These are phyloP conservation scores for Globisporangium nodosum DNA, from an alignment of 352 stramenopile species.

Conservation along the genomic window DNA sequence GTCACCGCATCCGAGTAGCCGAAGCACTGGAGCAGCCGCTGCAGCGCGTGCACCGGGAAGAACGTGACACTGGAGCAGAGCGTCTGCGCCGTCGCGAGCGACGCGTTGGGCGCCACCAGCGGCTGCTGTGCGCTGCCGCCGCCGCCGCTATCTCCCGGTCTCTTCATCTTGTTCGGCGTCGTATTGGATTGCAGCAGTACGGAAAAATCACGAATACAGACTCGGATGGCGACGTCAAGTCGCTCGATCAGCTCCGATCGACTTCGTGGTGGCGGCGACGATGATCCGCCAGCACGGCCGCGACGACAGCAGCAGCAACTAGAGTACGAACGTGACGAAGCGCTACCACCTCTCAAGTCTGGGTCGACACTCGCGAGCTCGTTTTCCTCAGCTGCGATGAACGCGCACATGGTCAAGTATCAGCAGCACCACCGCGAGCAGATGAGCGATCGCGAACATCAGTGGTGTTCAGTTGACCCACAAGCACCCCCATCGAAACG, in stretches of 20 bases:
- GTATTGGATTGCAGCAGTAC: too few relatives aligned
- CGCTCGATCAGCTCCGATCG: too few relatives aligned
- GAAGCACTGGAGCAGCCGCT: conserved; percentile 67
- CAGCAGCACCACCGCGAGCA: not conserved
- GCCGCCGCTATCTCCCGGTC: too few relatives aligned
- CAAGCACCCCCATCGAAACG: not conserved
- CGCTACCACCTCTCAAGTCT: too few relatives aligned
- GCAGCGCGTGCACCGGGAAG: conserved; percentile 50
- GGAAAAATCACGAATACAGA: too few relatives aligned
- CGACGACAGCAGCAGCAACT: too few relatives aligned
- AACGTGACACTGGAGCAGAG: conserved; percentile 59
- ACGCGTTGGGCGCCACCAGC: not conserved
- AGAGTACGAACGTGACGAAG: too few relatives aligned
- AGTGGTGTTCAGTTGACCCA: not conserved
- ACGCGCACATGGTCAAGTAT: conserved; percentile 6
- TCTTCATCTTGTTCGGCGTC: not conserved
- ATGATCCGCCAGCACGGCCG: too few relatives aligned
- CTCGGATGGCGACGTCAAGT: too few relatives aligned
- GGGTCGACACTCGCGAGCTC: too few relatives aligned
- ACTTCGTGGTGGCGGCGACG: too few relatives aligned
- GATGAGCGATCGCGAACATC: not conserved
- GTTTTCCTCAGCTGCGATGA: not conserved
- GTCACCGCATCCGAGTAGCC: conserved; percentile 56
- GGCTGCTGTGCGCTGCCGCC: not conserved
- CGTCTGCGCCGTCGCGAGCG: conserved; percentile 14